Conservation (phyloP, 1,284 basidiomycete genomes). For the Ustilago crameri region DNA sequence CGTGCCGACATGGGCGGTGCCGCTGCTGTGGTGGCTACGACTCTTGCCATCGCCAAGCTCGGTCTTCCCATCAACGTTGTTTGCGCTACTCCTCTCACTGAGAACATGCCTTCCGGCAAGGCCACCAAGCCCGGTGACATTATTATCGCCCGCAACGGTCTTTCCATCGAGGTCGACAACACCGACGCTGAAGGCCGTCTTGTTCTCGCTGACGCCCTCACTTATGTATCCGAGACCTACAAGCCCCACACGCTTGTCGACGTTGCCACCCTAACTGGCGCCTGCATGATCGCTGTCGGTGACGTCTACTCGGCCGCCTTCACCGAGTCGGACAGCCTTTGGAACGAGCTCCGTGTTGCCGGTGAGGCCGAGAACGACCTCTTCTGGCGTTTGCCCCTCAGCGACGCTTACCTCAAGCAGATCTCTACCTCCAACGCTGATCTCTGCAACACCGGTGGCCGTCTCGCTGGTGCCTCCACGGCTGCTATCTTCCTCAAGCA, state of each 20-base stretch:
- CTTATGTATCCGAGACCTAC: slow-evolving; percentile 82
- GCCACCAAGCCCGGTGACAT: slow-evolving; percentile 87
- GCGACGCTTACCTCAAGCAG: slow-evolving; percentile 81
- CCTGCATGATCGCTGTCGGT: slow-evolving; percentile 70
- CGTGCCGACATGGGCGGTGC: slow-evolving; percentile 71
- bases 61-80: slow-evolving; percentile 82
- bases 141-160: slow-evolving; percentile 87
- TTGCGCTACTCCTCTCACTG: slow-evolving; percentile 79
- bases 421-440: slow-evolving; percentile 84
- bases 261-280: slow-evolving; percentile 81
- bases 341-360: slow-evolving; percentile 78
- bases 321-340: slow-evolving; percentile 73
- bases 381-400: slow-evolving; percentile 72
- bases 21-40: slow-evolving; percentile 79
- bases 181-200: slow-evolving; percentile 89
- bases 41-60: slow-evolving; percentile 82
- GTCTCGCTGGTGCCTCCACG: slow-evolving; percentile 79
- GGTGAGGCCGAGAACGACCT: slow-evolving; percentile 75
- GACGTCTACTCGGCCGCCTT: slow-evolving; percentile 82
- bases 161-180: slow-evolving; percentile 86
- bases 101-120: slow-evolving; percentile 76
- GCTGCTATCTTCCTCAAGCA: slow-evolving; percentile 87
- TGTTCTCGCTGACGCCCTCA: slow-evolving; percentile 80
- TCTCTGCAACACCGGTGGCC: slow-evolving; percentile 80
- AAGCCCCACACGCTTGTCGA: slow-evolving; percentile 85